Conservation (phyloP, 1,139 yeast genomes). For the Nadsonia commutata region DNA sequence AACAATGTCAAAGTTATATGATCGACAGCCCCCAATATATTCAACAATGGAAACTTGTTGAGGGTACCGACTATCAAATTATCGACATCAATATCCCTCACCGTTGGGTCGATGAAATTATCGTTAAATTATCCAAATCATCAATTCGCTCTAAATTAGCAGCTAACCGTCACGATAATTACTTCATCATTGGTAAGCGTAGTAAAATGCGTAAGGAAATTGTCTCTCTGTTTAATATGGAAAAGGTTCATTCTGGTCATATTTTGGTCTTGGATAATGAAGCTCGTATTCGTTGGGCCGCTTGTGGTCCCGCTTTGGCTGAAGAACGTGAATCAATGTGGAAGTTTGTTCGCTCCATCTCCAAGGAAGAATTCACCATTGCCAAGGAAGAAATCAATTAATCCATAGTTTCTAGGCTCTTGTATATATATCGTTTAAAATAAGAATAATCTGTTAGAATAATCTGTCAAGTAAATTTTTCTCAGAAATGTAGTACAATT, state of each 20-base stretch:
- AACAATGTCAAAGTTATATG: slow-evolving; percentile 50
- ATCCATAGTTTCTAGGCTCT: no score
- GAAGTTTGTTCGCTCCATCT: slow-evolving; percentile 38
- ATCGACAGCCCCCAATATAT: slow-evolving; percentile 18
- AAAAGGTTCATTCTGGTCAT: slow-evolving; percentile 74
- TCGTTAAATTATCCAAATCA: slow-evolving; percentile 34
- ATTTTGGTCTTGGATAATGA: slow-evolving; percentile 60
- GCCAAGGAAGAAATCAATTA: no score
- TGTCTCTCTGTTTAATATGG: slow-evolving; percentile 48
- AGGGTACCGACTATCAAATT: slow-evolving; percentile 38
- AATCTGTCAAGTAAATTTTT: no score
- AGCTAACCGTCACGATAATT: slow-evolving; percentile 32
- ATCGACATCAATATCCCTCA: slow-evolving; percentile 56
- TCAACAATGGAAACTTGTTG: slow-evolving; percentile 9
- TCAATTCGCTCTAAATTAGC: slow-evolving; percentile 32
- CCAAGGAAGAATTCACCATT: slow-evolving; percentile 7
- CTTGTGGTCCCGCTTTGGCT: slow-evolving; percentile 63
- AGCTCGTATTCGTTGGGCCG: slow-evolving; percentile 80
- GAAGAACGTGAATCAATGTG: slow-evolving; percentile 50
- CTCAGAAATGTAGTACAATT: no score
- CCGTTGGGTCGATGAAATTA: slow-evolving; percentile 30
- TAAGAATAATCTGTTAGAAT: no score
- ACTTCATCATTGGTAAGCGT: slow-evolving; percentile 50
- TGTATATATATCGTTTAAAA: no score
- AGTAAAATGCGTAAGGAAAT: slow-evolving; percentile 39